Evolutionary conservation across 2,329 filamentous ascomycete species (phyloP), one percentile per base, ranked within the genome.

Genomic region (Metarhizium guizhouense): DNA sequence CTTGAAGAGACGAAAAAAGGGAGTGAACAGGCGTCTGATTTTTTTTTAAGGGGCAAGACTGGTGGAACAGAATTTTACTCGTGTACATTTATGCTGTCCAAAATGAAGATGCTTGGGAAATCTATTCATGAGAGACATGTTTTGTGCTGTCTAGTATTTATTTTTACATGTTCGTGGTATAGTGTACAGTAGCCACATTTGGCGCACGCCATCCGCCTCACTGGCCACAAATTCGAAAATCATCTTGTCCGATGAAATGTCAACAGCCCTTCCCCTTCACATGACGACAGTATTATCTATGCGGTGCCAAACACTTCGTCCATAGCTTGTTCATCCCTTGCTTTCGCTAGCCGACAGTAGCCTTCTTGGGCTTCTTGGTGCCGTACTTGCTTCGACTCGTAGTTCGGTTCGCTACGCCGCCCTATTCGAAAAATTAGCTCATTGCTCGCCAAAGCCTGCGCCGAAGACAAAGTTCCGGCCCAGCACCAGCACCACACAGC

Each of bases 361-460:
- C 85, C 71, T 85, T 85, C 86, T 97, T 97, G 0, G 94, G 93
- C 78, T 96, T 97, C 85, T 99, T 99, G 52, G 94, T 95, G 58
- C 94, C 94, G 69, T 96, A 99, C 75, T 99, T 99, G 67, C 91
- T 96, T 66, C 94, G 82, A 71, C 88, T 90, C 25, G 86, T 89
- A 66, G 87, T 82, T 63, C 94, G 81, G 70, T 85, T 94, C 25
- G 85, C 86, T 61, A 99, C 94, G 78, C 94, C 94, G 67, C 90
- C 90, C 93, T 96, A 20, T 25, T 30, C 25, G 32, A 16, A n/a
- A 32, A 36, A 53, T 67, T 40, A 68, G 62, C 34, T 52, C 5
- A 36, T 36, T 32, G 32, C 40, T 42, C 29, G 29, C 29, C 29
- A 47, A 7, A 16, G n/a, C 18, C 11, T 4, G 32, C 32, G 32